Percentiles rank a stretch among this genome's conserved stretches.
Conservation (phyloP, 495 filamentous ascomycete genomes). For the Lasiosphaeris hirsuta region DNA sequence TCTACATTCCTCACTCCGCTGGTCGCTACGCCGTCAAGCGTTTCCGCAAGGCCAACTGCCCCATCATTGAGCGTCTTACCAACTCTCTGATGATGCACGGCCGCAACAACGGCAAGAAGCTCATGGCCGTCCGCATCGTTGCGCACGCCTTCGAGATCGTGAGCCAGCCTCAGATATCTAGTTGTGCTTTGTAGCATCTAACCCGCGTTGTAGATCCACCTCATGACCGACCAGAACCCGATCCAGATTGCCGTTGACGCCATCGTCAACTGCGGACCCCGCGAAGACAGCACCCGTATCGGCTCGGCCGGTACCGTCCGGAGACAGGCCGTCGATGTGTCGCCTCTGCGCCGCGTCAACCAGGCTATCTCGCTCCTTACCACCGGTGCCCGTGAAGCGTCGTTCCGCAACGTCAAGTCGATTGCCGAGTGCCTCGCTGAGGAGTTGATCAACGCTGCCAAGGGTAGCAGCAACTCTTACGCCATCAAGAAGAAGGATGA, state of each 20-base stretch:
- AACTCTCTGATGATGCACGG: slow-evolving; percentile 99
- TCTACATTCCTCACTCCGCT: slow-evolving; percentile 98
- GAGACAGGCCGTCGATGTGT: slow-evolving; percentile 99
- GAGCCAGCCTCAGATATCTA: slow-evolving; percentile 36
- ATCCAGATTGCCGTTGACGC: slow-evolving; percentile 99
- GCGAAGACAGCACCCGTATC: slow-evolving; percentile 99
- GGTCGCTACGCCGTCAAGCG: slow-evolving; percentile 98
- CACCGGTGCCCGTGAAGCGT: slow-evolving; percentile 93
- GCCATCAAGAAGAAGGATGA: slow-evolving; percentile 99
- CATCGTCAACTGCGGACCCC: slow-evolving; percentile 99
- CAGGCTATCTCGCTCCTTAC: slow-evolving; percentile 97
- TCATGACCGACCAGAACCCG: slow-evolving; percentile 99
- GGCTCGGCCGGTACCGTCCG: slow-evolving; percentile 98
- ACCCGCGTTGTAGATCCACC: slow-evolving; percentile 71
- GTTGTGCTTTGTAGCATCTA: background rate
- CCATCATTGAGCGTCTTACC: slow-evolving; percentile 99
- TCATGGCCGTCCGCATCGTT: slow-evolving; percentile 98
- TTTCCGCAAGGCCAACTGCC: slow-evolving; percentile 99
- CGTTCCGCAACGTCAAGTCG: slow-evolving; percentile 99
- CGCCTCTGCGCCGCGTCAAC: slow-evolving; percentile 98
- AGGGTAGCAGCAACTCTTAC: slow-evolving; percentile 99
- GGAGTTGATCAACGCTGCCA: slow-evolving; percentile 99
- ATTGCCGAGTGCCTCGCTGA: slow-evolving; percentile 98
- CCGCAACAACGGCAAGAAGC: slow-evolving; percentile 99
- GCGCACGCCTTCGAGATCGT: slow-evolving; percentile 99